A percentile compares a stretch with the other conserved stretches of the same genome.
These are phyloP conservation scores for Combretum micranthum DNA, from an alignment of 345 rosid genomes.

Conservation along the genomic window DNA sequence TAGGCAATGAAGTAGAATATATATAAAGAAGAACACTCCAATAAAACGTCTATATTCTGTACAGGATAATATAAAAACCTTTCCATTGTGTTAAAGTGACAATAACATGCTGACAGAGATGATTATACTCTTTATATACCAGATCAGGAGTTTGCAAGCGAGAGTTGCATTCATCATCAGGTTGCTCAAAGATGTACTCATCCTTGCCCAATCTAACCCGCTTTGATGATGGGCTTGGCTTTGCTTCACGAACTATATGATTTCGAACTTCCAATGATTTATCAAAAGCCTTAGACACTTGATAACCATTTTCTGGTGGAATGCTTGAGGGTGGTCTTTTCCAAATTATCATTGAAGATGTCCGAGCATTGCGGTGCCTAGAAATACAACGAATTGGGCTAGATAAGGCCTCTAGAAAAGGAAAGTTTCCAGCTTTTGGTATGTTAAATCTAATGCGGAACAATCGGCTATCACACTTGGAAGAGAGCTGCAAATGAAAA, in stretches of 20 bases:
- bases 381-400: constrained; percentile 67
- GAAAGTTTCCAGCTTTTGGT: constrained; percentile 43
- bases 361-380: constrained; percentile 30
- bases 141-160: constrained; percentile 25
- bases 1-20: too few species aligned
- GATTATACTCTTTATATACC: constrained; percentile 20
- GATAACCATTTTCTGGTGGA: constrained; percentile 27
- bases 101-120: constrained; percentile 1
- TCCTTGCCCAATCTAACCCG: constrained; percentile 43
- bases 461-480: constrained; percentile 68
- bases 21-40: too few species aligned
- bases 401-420: constrained; percentile 59
- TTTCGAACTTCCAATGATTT: constrained; percentile 30
- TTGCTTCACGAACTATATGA: constrained; percentile 34
- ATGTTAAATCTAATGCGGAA: constrained; percentile 59
- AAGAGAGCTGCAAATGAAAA: constrained; percentile 56
- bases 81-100: background rate
- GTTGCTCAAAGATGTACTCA: constrained; percentile 25
- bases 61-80: too few species aligned
- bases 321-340: constrained; percentile 33
- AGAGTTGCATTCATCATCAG: constrained; percentile 46
- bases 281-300: constrained; percentile 25
- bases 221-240: constrained; percentile 48
- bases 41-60: too few species aligned
- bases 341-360: constrained; percentile 31